Evolutionary conservation across 192 early-diverging fungal genomes (phyloP), one percentile per base, ranked within the genome.

Genomic region (Coemansia nantahalensis): DNA sequence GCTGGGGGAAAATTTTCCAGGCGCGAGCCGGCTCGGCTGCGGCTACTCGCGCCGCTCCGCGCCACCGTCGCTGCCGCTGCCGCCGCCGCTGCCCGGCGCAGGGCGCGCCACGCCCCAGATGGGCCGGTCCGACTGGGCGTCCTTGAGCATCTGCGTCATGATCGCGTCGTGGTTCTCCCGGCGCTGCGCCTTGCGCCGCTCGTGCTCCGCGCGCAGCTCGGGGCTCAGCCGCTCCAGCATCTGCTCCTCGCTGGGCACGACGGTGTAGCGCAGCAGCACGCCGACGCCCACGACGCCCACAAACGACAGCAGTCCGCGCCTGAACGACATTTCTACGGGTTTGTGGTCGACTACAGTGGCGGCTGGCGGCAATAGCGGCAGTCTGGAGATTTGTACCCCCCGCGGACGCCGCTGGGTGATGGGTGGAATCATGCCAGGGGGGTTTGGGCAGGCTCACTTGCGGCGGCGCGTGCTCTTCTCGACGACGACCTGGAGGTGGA

Each of bases 141-240:
- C 56, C 35, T 75, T 64, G 33, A 75, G 41, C 39, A 75, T 66
- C 71, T 67, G 64, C 35, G 51, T 46, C 71, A 75, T 75, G 41
- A 67, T 56, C 36, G 56, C 56, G 13, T 67, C 71, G 52, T 75
- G 71, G 56, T 57, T 51, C 38, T 48, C 55, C 15, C 71, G 40
- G 45, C 71, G 64, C 46, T 67, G 52, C 7, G 39, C 50, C 59
- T 63, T 67, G 64, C 59, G 67, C 19, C 58, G 50, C 59, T 67
- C 71, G 55, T 63, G 39, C 41, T 62, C 64, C 24, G 64, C 71
- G 32, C 71, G 71, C 36, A 66, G 18, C 51, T 75, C 71, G 14
- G 71, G 57, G 43, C 64, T 62, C 48, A 75, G 52, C 37, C 51
- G 51, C 36, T 8, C 30, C 23, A 75, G 41, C 35, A 75, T 36